Conservation (phyloP, 2,329 filamentous ascomycete genomes). For the Zymoseptoria ardabiliae region DNA sequence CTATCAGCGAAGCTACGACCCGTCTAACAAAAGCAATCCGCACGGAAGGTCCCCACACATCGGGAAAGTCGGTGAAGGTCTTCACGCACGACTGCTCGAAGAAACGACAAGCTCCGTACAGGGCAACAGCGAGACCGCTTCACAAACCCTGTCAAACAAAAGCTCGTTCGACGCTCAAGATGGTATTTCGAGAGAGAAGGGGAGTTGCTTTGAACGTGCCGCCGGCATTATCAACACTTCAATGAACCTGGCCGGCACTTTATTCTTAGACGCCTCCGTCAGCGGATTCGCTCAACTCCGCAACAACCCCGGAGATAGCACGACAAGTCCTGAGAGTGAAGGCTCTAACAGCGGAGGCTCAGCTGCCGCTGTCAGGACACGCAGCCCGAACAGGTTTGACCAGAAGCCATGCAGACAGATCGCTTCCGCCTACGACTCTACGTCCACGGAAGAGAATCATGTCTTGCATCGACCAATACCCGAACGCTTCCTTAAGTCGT, state of each 20-base stretch:
- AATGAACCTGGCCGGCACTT: constrained; percentile 39
- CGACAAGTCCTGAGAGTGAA: background rate
- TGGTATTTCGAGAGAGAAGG: background rate
- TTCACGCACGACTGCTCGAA: background rate
- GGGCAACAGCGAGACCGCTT: background rate
- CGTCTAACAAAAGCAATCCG: background rate
- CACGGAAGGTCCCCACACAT: background rate
- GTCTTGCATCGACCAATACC: constrained; percentile 1
- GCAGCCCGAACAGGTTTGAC: background rate
- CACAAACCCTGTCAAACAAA: background rate
- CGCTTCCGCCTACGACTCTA: constrained; percentile 1
- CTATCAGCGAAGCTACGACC: background rate
- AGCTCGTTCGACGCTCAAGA: background rate
- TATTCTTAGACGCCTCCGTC: constrained; percentile 31
- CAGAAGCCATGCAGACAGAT: constrained; percentile 3
- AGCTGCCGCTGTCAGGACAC: background rate
- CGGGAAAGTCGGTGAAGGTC: background rate
- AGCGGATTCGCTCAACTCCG: constrained; percentile 13
- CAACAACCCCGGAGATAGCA: background rate
- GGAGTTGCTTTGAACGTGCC: constrained; percentile 6
- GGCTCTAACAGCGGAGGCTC: background rate
- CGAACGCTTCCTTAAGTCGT: constrained; percentile 5
- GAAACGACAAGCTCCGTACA: background rate
- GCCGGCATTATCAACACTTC: constrained; percentile 15
- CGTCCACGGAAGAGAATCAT: background rate